A percentile compares a stretch with the other conserved stretches of the same genome.
Conservation (phyloP, 768 basidiomycete genomes). For the Termitomyces sp. region DNA sequence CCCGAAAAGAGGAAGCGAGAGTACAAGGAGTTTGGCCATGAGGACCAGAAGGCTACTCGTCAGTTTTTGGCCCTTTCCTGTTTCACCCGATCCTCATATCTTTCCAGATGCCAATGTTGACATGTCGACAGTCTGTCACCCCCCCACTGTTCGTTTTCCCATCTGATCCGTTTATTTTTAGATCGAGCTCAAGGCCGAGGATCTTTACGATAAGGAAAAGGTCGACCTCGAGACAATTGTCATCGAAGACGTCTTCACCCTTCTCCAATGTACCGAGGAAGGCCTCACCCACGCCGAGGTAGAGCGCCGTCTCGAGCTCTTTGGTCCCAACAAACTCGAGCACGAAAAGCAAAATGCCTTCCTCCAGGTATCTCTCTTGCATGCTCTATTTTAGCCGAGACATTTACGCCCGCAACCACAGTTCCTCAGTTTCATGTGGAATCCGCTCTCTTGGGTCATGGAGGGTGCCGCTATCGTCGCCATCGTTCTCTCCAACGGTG, state of each 20-base stretch:
- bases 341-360: conserved; percentile 86
- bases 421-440: conserved; percentile 99
- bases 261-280: conserved; percentile 83
- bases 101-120: conserved; percentile 76
- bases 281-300: conserved; percentile 80
- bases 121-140: conserved; percentile 47
- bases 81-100: conserved; percentile 8
- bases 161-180: conserved; percentile 7
- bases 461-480: conserved; percentile 93
- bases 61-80: conserved; percentile 22
- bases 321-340: conserved; percentile 95
- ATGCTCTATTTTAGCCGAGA: neutral
- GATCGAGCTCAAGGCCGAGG: conserved; percentile 90
- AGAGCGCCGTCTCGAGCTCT: conserved; percentile 78
- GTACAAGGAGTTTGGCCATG: conserved; percentile 84
- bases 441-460: conserved; percentile 99
- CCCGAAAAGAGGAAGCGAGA: conserved; percentile 65
- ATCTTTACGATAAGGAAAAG: conserved; percentile 97
- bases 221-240: conserved; percentile 97
- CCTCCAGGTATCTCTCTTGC: conserved; percentile 56
- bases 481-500: conserved; percentile 94
- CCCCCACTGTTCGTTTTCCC: neutral
- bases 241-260: conserved; percentile 94
- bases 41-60: conserved; percentile 65
- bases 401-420: conserved; percentile 19